Conservation (phyloP, 2,329 filamentous ascomycete genomes). For the Sphaerulina musiva region DNA sequence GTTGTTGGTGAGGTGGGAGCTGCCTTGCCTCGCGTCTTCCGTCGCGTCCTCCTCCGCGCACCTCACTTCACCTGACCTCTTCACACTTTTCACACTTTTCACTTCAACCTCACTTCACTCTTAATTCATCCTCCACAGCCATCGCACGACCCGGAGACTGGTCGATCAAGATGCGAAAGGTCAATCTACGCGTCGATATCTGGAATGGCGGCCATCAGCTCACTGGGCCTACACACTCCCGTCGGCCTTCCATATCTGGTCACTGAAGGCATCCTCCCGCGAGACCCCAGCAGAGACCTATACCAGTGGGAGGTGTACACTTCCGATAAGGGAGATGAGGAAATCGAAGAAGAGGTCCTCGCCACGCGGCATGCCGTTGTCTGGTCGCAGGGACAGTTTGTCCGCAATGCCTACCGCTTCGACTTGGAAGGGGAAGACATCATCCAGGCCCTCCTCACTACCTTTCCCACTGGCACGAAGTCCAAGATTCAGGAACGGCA, state of each 20-base stretch:
- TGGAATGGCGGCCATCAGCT: slow-evolving; percentile 80
- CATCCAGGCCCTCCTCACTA: slow-evolving; percentile 76
- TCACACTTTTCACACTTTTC: slow-evolving; percentile 8
- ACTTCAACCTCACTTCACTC: not conserved
- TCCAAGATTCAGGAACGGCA: not conserved
- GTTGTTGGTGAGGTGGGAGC: slow-evolving; percentile 1
- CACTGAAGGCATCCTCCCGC: slow-evolving; percentile 67
- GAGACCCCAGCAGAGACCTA: slow-evolving; percentile 56
- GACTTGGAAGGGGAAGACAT: slow-evolving; percentile 80
- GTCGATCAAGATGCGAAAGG: slow-evolving; percentile 17
- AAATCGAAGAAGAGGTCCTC: slow-evolving; percentile 69
- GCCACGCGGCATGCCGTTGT: slow-evolving; percentile 69
- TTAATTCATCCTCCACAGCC: not conserved
- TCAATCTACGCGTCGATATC: not conserved
- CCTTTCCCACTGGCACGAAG: slow-evolving; percentile 53
- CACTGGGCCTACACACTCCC: slow-evolving; percentile 84
- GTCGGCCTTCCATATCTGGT: slow-evolving; percentile 76
- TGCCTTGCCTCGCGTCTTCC: slow-evolving; percentile 10
- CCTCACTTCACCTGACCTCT: not conserved
- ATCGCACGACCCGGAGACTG: not conserved
- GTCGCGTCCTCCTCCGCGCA: not conserved
- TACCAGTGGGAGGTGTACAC: slow-evolving; percentile 70
- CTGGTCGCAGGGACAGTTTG: slow-evolving; percentile 80
- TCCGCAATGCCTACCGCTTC: slow-evolving; percentile 81
- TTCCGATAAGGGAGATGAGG: slow-evolving; percentile 35